Base-by-base conservation (phyloP, 176 grass and related monocot genomes). In the Carex pumila region DNA sequence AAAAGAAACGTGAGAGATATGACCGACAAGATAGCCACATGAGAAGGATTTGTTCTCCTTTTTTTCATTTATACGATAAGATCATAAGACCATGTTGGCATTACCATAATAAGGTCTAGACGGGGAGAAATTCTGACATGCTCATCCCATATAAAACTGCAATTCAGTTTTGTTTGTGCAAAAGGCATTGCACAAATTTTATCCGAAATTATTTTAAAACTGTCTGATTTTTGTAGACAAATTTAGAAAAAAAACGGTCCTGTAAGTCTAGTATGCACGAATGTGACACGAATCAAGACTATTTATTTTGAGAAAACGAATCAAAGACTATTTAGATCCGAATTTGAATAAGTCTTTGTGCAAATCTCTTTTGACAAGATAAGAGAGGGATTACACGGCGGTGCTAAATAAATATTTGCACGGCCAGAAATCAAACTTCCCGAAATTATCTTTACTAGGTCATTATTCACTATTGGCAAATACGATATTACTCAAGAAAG, bases 1-100 rank as follows among this genome's bases (percentile, higher is more conserved):
- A 57, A 54, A 78, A 78, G 52, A 78, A 78, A 75, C 71, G 11
- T 75, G 71, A 31, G 19, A 52, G 71, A 25, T 75, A 75, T 12
- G 19, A 53, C 47, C 25, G 50, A 54, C 73, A 55, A 18, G 73
- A 56, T 56, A 8, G 73, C 73, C 13, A 77, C 50, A 76, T 76
- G 72, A 76, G 12, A 30, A 1, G 37, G 47, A 76, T 76, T 76
- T 76, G 11, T 76, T 76, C 21, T 30, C 6, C 47, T 54, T 76
- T 54, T 76, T 76, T 76, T 32, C 12, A 55, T 76, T 55, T 55
- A 74, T 76, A 32, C 25, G 72, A 76, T 76, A 3, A 76, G 5
- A 54, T 22, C 47, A 76, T 76, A 3, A 76, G 5, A 54, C 49
- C 47, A 76, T 32, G 72, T 55, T 49, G 72, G 49, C 32, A 70